These are phyloP conservation scores for Phlyctochytrium bullatum DNA, from an alignment of 192 early-diverging fungal genomes.

Conservation along the genomic window DNA sequence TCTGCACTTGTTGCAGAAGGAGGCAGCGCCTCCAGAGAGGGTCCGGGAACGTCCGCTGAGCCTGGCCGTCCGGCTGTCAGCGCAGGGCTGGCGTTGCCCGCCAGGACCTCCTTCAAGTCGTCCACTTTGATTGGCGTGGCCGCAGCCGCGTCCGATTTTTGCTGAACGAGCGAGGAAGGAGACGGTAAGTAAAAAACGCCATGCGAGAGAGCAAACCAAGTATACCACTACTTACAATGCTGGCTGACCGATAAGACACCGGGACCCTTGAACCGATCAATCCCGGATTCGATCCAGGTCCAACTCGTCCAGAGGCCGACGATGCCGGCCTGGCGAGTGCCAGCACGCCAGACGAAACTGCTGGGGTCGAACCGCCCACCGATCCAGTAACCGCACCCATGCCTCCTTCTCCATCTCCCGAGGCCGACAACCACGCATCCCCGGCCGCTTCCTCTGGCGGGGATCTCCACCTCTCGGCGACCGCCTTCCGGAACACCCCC, in stretches of 20 bases:
- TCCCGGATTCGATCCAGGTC: no score
- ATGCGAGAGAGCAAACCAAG: neutral
- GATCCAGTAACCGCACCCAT: no score
- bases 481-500: no score
- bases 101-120: neutral
- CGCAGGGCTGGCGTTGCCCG: neutral
- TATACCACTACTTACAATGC: neutral
- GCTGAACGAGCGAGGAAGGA: neutral
- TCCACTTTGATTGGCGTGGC: neutral
- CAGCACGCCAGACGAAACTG: neutral
- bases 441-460: no score
- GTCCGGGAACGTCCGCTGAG: neutral
- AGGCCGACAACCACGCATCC: no score
- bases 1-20: neutral
- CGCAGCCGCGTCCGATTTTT: neutral
- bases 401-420: no score
- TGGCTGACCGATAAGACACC: neutral
- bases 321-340: no score
- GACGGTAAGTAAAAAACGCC: neutral
- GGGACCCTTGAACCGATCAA: no score
- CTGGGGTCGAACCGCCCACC: no score
- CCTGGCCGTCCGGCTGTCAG: neutral
- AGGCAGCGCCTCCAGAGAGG: neutral
- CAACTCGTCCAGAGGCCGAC: no score
- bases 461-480: no score